Conservation (phyloP, 2,329 filamentous ascomycete species). For the Aspergillus phoenicis region DNA sequence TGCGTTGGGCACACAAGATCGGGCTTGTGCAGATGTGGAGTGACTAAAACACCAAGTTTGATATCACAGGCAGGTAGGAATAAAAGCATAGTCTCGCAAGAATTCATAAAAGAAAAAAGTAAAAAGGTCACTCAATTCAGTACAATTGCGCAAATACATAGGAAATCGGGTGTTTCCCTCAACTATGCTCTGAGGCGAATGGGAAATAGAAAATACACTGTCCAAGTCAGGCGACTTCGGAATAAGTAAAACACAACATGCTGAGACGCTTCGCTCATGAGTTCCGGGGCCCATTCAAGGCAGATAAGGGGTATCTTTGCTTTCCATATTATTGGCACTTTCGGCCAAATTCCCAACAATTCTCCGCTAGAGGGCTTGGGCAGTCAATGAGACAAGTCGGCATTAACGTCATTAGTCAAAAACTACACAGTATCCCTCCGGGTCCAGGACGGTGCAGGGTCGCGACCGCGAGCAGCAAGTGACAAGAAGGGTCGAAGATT, state of each 20-base stretch:
- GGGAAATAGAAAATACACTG: constrained; percentile 8
- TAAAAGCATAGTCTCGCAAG: not conserved
- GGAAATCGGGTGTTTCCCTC: constrained; percentile 13
- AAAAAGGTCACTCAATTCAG: not conserved
- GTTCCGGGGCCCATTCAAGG: not conserved
- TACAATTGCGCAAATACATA: not conserved
- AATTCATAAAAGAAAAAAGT: not conserved
- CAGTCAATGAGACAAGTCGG: not conserved
- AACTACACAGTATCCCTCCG: constrained; percentile 1
- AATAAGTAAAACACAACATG: not conserved
- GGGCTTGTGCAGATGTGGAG: not conserved
- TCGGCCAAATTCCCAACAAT: not conserved
- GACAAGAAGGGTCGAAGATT: not conserved
- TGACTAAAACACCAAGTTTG: not conserved
- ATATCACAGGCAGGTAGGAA: constrained; percentile 2
- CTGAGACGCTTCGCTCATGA: constrained; percentile 2
- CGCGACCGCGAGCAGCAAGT: not conserved
- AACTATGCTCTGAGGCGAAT: constrained; percentile 9
- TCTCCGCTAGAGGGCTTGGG: not conserved
- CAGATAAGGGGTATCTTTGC: not conserved
- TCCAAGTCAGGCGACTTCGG: constrained; percentile 12
- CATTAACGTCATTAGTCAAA: constrained; percentile 1
- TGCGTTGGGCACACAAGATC: not conserved
- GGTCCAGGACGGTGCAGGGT: not conserved
- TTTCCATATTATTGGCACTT: not conserved